Conservation (phyloP, 2,329 filamentous ascomycete species). For the Sclerotinia subarctica region DNA sequence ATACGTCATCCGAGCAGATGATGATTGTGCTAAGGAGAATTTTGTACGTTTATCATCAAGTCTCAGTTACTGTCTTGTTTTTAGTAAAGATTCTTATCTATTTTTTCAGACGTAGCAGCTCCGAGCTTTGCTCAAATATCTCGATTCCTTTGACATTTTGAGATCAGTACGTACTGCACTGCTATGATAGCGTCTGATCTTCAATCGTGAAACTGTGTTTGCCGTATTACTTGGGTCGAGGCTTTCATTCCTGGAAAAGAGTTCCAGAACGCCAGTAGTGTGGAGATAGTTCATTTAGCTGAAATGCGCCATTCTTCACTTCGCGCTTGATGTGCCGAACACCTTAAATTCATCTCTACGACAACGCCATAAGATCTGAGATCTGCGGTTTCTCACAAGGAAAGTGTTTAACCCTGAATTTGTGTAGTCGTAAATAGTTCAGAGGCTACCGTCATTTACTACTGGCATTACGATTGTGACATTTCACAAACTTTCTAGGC, state of each 20-base stretch:
- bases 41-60: too few relatives aligned
- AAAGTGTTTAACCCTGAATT: too few relatives aligned
- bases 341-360: neutral
- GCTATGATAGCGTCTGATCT: neutral
- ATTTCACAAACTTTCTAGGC: neutral
- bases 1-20: neutral
- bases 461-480: neutral
- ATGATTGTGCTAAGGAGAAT: neutral
- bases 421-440: neutral
- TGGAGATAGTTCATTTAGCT: neutral
- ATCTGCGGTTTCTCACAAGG: too few relatives aligned
- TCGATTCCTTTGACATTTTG: too few relatives aligned
- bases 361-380: neutral
- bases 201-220: too few relatives aligned
- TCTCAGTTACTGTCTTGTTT: rapidly evolving
- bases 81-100: neutral
- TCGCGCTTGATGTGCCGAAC: neutral
- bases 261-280: neutral
- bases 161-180: neutral
- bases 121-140: neutral
- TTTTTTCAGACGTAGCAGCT: neutral
- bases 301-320: neutral
- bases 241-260: neutral
- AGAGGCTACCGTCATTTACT: neutral
- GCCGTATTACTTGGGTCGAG: neutral